These are phyloP conservation scores for Colletotrichum orbiculare DNA, from an alignment of 2,329 filamentous ascomycete genomes.

Conservation along the genomic window DNA sequence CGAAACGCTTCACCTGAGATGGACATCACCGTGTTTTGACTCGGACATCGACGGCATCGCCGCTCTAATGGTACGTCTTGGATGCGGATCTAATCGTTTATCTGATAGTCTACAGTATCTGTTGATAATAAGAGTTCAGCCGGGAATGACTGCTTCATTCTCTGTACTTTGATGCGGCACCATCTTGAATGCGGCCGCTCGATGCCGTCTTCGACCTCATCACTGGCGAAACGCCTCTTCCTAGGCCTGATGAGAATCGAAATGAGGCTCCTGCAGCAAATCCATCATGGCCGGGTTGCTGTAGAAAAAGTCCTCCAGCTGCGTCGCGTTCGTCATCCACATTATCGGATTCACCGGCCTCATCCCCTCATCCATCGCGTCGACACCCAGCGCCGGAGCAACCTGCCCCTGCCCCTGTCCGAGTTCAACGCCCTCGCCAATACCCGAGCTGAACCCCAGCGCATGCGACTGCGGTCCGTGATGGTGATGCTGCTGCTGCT, in stretches of 20 bases:
- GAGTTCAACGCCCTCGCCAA: neutral
- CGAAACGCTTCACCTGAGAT: neutral
- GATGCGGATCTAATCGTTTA: no score
- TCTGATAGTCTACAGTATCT: no score
- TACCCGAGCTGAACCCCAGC: slow-evolving; percentile 29
- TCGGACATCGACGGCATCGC: no score
- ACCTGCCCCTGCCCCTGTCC: neutral
- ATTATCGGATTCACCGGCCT: slow-evolving; percentile 41
- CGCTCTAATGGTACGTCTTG: no score
- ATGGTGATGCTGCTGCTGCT: neutral
- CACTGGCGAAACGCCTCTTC: neutral
- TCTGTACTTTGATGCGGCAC: no score
- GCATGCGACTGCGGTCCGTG: neutral
- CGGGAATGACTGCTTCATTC: no score
- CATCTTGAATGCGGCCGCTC: no score
- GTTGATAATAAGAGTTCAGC: no score
- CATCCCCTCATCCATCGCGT: slow-evolving; percentile 6
- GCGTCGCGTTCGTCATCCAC: slow-evolving; percentile 51
- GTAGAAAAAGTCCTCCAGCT: slow-evolving; percentile 52
- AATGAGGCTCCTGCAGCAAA: slow-evolving; percentile 44
- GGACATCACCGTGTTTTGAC: neutral
- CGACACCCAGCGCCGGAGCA: slow-evolving; percentile 1
- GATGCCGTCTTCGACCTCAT: neutral
- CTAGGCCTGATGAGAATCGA: neutral
- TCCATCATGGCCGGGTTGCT: slow-evolving; percentile 52